Percentiles rank a stretch among this genome's conserved stretches.
phyloP scores from a whole-genome alignment of 83 land plant species.

The Picea mariana region DNA sequence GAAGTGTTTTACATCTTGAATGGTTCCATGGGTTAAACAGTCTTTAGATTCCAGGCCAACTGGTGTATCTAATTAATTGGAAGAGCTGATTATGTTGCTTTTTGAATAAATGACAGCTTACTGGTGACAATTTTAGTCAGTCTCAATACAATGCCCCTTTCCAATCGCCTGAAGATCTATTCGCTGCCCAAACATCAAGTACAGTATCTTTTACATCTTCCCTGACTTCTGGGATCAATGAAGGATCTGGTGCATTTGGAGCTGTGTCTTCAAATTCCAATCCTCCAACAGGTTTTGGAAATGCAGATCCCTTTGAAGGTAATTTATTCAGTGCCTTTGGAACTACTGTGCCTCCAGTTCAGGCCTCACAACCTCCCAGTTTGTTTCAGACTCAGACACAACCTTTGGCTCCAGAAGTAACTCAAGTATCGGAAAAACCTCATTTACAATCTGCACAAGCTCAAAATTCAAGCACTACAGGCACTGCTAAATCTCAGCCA shows the following conservation, averaged over 20 bases:
- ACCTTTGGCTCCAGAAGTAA: background rate
- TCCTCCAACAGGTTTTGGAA: constrained; percentile 1
- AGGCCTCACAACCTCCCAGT: background rate
- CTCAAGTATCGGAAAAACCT: background rate
- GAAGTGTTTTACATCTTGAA: background rate
- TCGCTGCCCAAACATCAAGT: constrained; percentile 38
- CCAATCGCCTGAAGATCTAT: constrained; percentile 42
- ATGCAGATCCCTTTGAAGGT: constrained; percentile 65
- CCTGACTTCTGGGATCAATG: constrained; percentile 39
- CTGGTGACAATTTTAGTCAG: background rate
- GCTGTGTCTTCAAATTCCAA: constrained; percentile 23
- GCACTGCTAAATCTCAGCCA: constrained; percentile 23
- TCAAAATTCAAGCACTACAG: constrained; percentile 13
- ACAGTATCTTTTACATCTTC: constrained; percentile 33
- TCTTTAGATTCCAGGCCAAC: background rate
- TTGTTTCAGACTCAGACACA: background rate
- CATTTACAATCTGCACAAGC: background rate
- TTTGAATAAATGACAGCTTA: background rate
- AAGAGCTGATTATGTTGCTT: background rate
- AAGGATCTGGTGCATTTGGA: constrained; percentile 28
- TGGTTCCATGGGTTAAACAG: constrained; percentile 1
- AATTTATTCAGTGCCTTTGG: constrained; percentile 26
- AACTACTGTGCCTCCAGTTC: constrained; percentile 46
- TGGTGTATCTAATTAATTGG: background rate
- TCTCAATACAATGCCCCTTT: background rate